phyloP scores from a whole-genome alignment of 1,139 yeast genomes.

The Debaryomyces robertsiae region DNA sequence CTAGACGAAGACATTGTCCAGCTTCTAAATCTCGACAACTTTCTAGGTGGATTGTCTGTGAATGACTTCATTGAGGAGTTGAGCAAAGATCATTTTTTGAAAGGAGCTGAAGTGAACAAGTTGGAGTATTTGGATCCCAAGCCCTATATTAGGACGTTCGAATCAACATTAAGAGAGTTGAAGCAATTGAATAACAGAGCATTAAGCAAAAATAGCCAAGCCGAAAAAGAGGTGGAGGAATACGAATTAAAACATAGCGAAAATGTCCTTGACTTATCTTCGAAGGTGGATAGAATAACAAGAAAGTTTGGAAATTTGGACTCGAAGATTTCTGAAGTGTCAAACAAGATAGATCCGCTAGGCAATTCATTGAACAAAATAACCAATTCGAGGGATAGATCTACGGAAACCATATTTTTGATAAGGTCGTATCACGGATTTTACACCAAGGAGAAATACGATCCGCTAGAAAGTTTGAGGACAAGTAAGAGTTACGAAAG shows the following conservation, averaged over 20 bases:
- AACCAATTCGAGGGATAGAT: conserved; percentile 75
- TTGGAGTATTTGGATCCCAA: conserved; percentile 77
- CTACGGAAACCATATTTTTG: conserved; percentile 71
- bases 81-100: conserved; percentile 66
- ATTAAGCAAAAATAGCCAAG: conserved; percentile 43
- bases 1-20: conserved; percentile 73
- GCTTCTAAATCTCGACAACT: conserved; percentile 70
- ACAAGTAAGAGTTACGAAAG: conserved; percentile 47
- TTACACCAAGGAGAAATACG: conserved; percentile 60
- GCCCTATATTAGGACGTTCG: conserved; percentile 93
- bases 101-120: conserved; percentile 57
- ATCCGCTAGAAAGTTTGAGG: conserved; percentile 59
- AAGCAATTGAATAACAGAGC: conserved; percentile 61
- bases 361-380: conserved; percentile 75
- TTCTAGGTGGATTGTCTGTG: conserved; percentile 68
- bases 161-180: conserved; percentile 75
- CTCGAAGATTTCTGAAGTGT: conserved; percentile 57
- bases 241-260: conserved; percentile 69
- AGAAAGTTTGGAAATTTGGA: conserved; percentile 60
- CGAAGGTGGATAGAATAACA: conserved; percentile 47
- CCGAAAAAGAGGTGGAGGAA: conserved; percentile 60
- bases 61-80: conserved; percentile 83
- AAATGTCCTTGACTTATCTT: conserved; percentile 60
- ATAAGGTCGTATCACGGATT: conserved; percentile 80
- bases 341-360: conserved; percentile 68